Conservation (phyloP, 2,329 filamentous ascomycete species). For the Aspergillus sp. region DNA sequence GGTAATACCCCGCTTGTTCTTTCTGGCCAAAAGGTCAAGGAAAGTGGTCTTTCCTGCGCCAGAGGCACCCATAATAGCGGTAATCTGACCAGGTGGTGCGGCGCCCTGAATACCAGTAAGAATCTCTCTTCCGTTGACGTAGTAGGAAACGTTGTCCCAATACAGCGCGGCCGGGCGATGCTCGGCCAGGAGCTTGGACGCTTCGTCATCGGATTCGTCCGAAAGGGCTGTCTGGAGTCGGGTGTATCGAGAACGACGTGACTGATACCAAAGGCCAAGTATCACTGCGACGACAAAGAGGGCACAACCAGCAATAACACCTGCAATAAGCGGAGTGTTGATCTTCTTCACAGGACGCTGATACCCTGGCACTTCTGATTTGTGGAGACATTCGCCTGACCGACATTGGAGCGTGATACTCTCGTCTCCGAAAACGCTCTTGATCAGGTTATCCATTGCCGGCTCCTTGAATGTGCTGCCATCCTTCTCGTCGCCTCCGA, state of each 20-base stretch:
- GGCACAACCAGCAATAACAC: conserved; percentile 83
- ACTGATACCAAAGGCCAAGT: conserved; percentile 83
- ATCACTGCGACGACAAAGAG: conserved; percentile 90
- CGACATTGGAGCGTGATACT: conserved; percentile 84
- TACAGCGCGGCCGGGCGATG: conserved; percentile 88
- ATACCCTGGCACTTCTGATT: conserved; percentile 91
- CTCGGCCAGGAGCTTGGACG: conserved; percentile 81
- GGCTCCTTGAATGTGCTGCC: conserved; percentile 89
- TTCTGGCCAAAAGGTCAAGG: conserved; percentile 90
- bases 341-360: conserved; percentile 87
- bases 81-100: conserved; percentile 92
- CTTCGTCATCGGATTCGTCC: conserved; percentile 88
- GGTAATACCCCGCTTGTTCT: conserved; percentile 87
- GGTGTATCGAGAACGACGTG: conserved; percentile 68
- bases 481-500: conserved; percentile 62
- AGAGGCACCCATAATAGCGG: conserved; percentile 97
- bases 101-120: conserved; percentile 79
- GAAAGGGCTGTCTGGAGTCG: conserved; percentile 74
- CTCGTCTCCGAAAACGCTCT: conserved; percentile 84
- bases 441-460: conserved; percentile 88
- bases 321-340: conserved; percentile 94
- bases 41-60: conserved; percentile 98
- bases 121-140: conserved; percentile 85
- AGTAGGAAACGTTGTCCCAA: conserved; percentile 86
- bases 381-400: conserved; percentile 89